Evolutionary conservation across 192 early-diverging fungal species (phyloP), one percentile per base, ranked within the genome.

Genomic region (Coemansia reversa): DNA sequence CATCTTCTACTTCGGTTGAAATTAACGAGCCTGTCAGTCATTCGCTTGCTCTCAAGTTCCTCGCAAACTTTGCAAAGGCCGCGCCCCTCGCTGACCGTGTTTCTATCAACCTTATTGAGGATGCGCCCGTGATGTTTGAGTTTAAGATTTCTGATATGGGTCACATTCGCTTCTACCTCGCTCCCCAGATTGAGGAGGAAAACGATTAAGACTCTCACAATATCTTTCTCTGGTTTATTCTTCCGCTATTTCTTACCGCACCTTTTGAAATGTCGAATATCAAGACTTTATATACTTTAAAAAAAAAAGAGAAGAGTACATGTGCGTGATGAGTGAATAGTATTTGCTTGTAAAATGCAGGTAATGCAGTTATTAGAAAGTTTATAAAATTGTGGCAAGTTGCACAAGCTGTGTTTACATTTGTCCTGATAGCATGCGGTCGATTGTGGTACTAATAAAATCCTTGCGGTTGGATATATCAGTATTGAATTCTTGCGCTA

Each of bases 61-160:
- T 99, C 27, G 79, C 84, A 63, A 91, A 92, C 85, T 99, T 99
- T 69, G 87, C 94, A 55, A 99, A 98, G 85, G 95, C 96, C 24
- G 93, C 93, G 14, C 90, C 94, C 5, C 79, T 98, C 25, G 82
- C 90, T 8, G 73, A 81, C 16, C 76, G 81, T 50, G 95, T 99
- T 63, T 90, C 84, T 51, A 82, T 98, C 51, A 85, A 84, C 70
- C 84, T 99, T 70, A 90, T 90, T 35, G 83, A 89, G 67, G 94
- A 95, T 42, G 88, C 95, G 4, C 96, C 96, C 16, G 72, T 97
- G 55, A 79, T 98, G 76, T 90, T 98, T 48, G 94, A 98, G 82
- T 98, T 95, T 84, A 89, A 89, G 70, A 87, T 96, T 61, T 88
- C 85, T 51, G 90, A 93, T 27, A 74, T 92, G 59, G 96, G 95